phyloP scores from a whole-genome alignment of 2,329 filamentous ascomycete species.

The Neopestalotiopsis sp. region DNA sequence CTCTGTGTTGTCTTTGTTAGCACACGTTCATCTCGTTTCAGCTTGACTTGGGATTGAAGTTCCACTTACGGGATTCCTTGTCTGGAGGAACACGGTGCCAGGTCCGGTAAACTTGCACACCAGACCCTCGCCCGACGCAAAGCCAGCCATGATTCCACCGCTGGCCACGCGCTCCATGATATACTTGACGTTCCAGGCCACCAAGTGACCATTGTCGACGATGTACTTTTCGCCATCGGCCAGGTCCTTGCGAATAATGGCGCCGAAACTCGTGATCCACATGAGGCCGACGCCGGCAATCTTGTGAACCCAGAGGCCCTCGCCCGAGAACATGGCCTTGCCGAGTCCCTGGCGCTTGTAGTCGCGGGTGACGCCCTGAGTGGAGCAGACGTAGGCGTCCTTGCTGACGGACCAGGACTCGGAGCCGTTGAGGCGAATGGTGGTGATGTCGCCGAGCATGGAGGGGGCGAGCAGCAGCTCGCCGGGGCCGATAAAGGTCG shows the following conservation, averaged over 20 bases:
- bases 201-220: conserved; percentile 90
- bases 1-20: conserved; percentile 41
- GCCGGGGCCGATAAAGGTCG: conserved; percentile 86
- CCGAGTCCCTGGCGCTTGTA: conserved; percentile 84
- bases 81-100: conserved; percentile 91
- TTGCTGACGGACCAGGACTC: conserved; percentile 85
- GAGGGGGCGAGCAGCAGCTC: conserved; percentile 85
- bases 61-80: conserved; percentile 75
- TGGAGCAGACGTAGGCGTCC: conserved; percentile 85
- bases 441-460: conserved; percentile 84
- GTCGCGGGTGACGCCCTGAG: conserved; percentile 86
- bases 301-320: conserved; percentile 90
- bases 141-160: conserved; percentile 88
- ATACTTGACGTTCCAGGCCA: conserved; percentile 97
- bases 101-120: conserved; percentile 95
- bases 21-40: neutral
- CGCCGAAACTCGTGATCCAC: conserved; percentile 93
- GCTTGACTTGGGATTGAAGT: conserved; percentile 11
- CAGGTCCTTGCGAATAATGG: conserved; percentile 90
- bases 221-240: conserved; percentile 83
- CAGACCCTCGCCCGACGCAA: conserved; percentile 83
- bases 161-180: conserved; percentile 87
- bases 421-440: conserved; percentile 73
- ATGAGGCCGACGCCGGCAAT: conserved; percentile 80
- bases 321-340: conserved; percentile 93